A percentile compares a stretch with the other conserved stretches of the same genome.
Conservation (phyloP, 2,329 filamentous ascomycete genomes). For the Aspergillus bombycis region DNA sequence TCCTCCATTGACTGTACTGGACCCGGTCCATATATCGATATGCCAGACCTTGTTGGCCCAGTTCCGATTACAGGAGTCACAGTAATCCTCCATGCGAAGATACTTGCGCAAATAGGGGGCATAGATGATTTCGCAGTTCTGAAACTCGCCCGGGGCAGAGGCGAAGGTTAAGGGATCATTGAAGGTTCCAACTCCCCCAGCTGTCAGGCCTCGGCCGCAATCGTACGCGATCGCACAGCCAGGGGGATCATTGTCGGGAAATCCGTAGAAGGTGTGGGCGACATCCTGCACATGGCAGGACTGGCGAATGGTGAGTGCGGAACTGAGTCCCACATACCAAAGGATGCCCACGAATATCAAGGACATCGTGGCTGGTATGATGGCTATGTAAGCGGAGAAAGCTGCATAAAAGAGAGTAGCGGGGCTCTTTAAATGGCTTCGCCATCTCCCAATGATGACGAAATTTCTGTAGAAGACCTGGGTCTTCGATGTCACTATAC, state of each 20-base stretch:
- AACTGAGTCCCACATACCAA: not conserved
- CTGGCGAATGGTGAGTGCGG: not conserved
- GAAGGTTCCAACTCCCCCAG: constrained; percentile 49
- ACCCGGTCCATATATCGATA: constrained; percentile 47
- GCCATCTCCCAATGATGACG: not conserved
- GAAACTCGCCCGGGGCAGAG: constrained; percentile 45
- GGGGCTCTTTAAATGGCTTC: not conserved
- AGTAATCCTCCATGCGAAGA: constrained; percentile 41
- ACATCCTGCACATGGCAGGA: not conserved
- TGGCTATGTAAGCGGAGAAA: not conserved
- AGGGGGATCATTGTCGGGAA: constrained; percentile 44
- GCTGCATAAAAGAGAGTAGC: not conserved
- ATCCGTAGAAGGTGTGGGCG: constrained; percentile 46
- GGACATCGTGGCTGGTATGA: not conserved
- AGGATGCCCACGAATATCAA: not conserved
- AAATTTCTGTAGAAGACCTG: not conserved
- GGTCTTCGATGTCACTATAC: not conserved
- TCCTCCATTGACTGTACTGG: constrained; percentile 33
- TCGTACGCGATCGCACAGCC: constrained; percentile 41
- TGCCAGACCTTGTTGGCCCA: constrained; percentile 31
- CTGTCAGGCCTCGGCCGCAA: constrained; percentile 40
- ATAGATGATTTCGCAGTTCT: constrained; percentile 50
- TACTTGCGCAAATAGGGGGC: constrained; percentile 51
- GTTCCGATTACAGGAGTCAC: constrained; percentile 34
- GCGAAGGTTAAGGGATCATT: constrained; percentile 50